Percentiles rank a stretch among this genome's conserved stretches.
These are phyloP conservation scores for Tuber calosporum DNA, from an alignment of 495 filamentous ascomycete genomes.

Conservation along the genomic window DNA sequence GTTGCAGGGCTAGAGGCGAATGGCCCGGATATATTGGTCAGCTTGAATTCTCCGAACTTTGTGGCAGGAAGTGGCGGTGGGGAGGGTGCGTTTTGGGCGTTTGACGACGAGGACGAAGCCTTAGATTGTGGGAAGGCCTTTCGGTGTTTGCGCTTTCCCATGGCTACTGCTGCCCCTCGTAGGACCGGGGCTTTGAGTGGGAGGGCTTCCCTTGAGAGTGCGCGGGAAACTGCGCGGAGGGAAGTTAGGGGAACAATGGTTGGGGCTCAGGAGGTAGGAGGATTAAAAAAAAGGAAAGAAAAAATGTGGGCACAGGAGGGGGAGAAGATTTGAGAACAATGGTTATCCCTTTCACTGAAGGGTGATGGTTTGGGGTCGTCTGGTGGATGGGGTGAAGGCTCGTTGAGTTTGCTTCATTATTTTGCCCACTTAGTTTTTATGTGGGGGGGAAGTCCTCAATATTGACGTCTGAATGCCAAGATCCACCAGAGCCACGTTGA, in stretches of 20 bases:
- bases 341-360: background rate
- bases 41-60: slow-evolving; percentile 32
- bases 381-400: background rate
- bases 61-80: slow-evolving; percentile 18
- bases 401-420: background rate
- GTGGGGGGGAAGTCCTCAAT: background rate
- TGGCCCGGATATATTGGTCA: slow-evolving; percentile 17
- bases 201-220: background rate
- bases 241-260: background rate
- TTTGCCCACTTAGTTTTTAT: background rate
- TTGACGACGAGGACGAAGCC: background rate
- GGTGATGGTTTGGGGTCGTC: background rate
- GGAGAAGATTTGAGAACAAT: background rate
- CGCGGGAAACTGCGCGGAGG: slow-evolving; percentile 3
- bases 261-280: background rate
- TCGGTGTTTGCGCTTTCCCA: slow-evolving; percentile 24
- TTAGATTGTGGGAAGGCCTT: slow-evolving; percentile 7
- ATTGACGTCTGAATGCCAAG: background rate
- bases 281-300: background rate
- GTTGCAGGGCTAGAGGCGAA: background rate
- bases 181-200: background rate
- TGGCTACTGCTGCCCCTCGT: background rate
- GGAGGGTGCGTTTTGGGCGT: background rate
- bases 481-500: background rate
- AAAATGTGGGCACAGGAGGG: background rate